Evolutionary conservation across 73 alveolate species (phyloP).

Genomic region (Halteria grandinella): DNA sequence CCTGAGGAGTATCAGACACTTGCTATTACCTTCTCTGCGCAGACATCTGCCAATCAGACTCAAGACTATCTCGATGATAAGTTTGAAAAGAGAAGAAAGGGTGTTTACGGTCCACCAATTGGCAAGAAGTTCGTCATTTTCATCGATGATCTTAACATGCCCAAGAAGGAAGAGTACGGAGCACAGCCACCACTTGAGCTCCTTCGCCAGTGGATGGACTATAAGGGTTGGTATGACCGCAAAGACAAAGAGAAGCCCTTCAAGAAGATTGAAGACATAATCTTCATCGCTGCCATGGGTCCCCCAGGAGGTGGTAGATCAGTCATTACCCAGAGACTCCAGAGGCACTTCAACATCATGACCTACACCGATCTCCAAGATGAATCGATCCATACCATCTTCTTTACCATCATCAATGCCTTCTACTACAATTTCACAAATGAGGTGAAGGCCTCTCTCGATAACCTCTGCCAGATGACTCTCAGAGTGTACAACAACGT

Average conservation of each 20-base stretch:
- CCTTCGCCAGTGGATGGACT: constrained; percentile 99
- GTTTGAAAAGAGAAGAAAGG: constrained; percentile 96
- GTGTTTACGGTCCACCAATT: constrained; percentile 98
- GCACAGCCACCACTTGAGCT: constrained; percentile 99
- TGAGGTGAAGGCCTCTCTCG: constrained; percentile 66
- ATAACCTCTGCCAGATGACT: constrained; percentile 84
- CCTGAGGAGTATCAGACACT: constrained; percentile 95
- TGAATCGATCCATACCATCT: constrained; percentile 92
- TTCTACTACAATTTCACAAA: constrained; percentile 81
- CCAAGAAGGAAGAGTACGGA: constrained; percentile 99
- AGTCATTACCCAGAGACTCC: constrained; percentile 94
- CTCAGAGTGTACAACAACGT: constrained; percentile 91
- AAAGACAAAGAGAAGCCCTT: constrained; percentile 92
- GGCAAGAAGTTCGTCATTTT: constrained; percentile 98
- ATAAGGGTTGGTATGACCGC: constrained; percentile 99
- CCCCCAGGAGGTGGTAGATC: constrained; percentile 99
- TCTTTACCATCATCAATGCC: constrained; percentile 87
- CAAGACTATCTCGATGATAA: constrained; percentile 96
- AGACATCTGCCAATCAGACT: constrained; percentile 98
- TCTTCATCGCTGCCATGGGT: constrained; percentile 99
- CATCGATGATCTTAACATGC: constrained; percentile 99
- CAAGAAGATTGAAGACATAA: constrained; percentile 95
- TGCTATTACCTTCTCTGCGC: constrained; percentile 96
- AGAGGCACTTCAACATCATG: constrained; percentile 97
- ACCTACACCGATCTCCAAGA: constrained; percentile 97